phyloP scores from a whole-genome alignment of 768 basidiomycete species.

The Terana coerulea region DNA sequence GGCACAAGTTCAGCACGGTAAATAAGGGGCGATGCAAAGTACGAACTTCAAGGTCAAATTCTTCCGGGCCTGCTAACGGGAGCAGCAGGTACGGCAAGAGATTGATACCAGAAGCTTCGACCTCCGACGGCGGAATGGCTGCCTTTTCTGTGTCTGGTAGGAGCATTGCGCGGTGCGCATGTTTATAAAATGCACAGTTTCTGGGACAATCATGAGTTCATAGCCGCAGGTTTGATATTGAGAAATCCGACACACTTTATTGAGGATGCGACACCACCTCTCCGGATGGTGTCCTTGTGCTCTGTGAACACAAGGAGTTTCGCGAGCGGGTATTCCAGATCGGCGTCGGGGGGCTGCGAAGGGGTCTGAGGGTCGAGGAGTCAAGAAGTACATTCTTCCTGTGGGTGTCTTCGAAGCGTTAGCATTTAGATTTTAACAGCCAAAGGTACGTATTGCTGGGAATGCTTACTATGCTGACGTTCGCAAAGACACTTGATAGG shows the following conservation, averaged over 20 bases:
- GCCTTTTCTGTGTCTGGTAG: conserved; percentile 56
- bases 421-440: neutral
- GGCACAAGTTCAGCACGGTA: neutral
- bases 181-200: conserved; percentile 72
- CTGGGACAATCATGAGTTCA: conserved; percentile 35
- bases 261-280: conserved; percentile 82
- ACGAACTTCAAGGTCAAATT: conserved; percentile 84
- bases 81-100: conserved; percentile 81
- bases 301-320: conserved; percentile 88
- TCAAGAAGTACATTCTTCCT: conserved; percentile 79
- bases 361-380: conserved; percentile 53
- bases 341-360: conserved; percentile 37
- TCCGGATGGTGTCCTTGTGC: conserved; percentile 79
- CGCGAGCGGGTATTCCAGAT: conserved; percentile 74
- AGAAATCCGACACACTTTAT: conserved; percentile 58
- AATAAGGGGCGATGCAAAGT: neutral
- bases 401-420: conserved; percentile 50
- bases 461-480: conserved; percentile 69
- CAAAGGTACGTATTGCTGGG: neutral
- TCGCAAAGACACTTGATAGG: conserved; percentile 91
- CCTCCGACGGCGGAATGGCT: conserved; percentile 54
- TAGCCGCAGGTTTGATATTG: neutral
- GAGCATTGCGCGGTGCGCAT: conserved; percentile 69
- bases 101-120: conserved; percentile 71
- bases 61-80: conserved; percentile 92